Conservation (phyloP, 192 early-diverging fungal genomes). For the Phlyctochytrium arcticum region DNA sequence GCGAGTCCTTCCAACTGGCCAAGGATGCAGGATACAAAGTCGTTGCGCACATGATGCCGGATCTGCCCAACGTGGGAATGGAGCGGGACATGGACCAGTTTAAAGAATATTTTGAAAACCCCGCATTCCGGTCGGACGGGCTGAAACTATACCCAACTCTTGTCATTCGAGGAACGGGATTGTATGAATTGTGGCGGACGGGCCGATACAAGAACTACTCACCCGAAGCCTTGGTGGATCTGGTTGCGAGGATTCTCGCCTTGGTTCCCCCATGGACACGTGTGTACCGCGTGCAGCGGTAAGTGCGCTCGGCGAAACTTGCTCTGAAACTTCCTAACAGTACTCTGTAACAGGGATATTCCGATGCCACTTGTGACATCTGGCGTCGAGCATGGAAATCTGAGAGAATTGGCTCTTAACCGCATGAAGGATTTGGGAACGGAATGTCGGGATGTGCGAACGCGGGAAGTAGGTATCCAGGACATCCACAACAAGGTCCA, state of each 20-base stretch:
- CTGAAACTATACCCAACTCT: constrained; percentile 98
- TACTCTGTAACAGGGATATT: constrained; percentile 65
- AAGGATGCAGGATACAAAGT: constrained; percentile 99
- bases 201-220: constrained; percentile 97
- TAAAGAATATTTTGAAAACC: constrained; percentile 95
- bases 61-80: constrained; percentile 99
- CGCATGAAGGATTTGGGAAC: constrained; percentile 97
- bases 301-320: background rate
- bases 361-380: constrained; percentile 99
- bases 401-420: constrained; percentile 90
- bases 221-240: constrained; percentile 91
- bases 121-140: constrained; percentile 96
- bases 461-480: constrained; percentile 96
- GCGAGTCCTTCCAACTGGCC: constrained; percentile 94
- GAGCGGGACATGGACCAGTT: constrained; percentile 99
- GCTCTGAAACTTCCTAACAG: background rate
- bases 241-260: constrained; percentile 91
- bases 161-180: constrained; percentile 93
- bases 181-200: constrained; percentile 99
- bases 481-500: constrained; percentile 95
- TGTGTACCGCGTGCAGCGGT: constrained; percentile 95
- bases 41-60: constrained; percentile 99
- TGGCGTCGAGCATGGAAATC: constrained; percentile 97
- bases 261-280: constrained; percentile 99
- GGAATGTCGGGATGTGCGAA: constrained; percentile 94